Conservation (phyloP, 495 filamentous ascomycete species). For the Trypethelium eluteriae region DNA sequence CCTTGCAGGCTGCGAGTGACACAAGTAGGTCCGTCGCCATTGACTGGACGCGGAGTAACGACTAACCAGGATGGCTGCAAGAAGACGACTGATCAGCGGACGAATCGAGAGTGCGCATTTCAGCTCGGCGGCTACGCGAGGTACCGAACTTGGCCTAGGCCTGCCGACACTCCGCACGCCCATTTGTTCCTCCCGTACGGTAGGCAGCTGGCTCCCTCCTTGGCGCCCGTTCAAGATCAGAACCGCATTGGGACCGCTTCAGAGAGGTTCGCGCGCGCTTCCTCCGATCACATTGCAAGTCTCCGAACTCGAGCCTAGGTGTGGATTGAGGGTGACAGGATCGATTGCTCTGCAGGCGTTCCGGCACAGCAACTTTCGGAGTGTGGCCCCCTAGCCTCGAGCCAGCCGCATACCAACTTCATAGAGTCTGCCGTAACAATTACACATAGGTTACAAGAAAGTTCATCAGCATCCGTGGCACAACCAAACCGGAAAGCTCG, state of each 20-base stretch:
- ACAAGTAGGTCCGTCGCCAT: background rate
- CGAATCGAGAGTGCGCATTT: conserved; percentile 5
- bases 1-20: conserved; percentile 5
- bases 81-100: background rate
- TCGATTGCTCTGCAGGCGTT: background rate
- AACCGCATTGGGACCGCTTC: too few species aligned
- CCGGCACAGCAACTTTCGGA: background rate
- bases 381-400: background rate
- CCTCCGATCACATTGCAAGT: background rate
- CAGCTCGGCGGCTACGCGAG: background rate
- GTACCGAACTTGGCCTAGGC: background rate
- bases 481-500: background rate
- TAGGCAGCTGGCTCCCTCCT: background rate
- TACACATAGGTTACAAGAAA: too few species aligned
- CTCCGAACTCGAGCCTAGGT: too few species aligned
- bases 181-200: background rate
- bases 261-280: conserved; percentile 1
- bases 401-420: background rate
- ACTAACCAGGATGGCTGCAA: background rate
- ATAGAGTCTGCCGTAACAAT: too few species aligned
- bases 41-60: background rate
- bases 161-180: background rate
- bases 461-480: too few species aligned
- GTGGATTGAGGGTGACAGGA: too few species aligned
- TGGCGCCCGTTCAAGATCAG: too few species aligned